Percentiles rank a stretch among this genome's conserved stretches.
Conservation (phyloP, 768 basidiomycete species). For the Termitomyces sp. region DNA sequence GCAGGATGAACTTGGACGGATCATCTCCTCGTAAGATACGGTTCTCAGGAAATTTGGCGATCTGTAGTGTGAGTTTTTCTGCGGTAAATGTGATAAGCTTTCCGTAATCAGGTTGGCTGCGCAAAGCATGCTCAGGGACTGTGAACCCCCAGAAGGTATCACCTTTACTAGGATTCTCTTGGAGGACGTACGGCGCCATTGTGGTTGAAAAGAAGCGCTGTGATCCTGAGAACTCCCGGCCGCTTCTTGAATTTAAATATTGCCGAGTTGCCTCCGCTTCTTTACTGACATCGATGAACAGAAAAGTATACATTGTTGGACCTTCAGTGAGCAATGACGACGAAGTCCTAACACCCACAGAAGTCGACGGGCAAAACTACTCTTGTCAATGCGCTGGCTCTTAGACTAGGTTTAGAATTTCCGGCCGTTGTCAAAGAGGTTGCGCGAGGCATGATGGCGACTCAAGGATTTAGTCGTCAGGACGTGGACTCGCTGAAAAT, state of each 20-base stretch:
- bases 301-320: conserved; percentile 40
- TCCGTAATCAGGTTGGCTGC: conserved; percentile 27
- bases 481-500: conserved; percentile 48
- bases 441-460: conserved; percentile 51
- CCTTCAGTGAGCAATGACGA: conserved; percentile 36
- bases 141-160: conserved; percentile 50
- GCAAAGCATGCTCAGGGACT: conserved; percentile 25
- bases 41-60: conserved; percentile 47
- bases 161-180: conserved; percentile 35
- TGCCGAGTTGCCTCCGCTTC: neutral
- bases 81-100: conserved; percentile 47
- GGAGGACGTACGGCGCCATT: conserved; percentile 34
- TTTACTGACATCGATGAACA: conserved; percentile 8
- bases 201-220: conserved; percentile 10
- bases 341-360: too few relatives aligned
- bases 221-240: conserved; percentile 10
- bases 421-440: conserved; percentile 52
- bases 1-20: conserved; percentile 46
- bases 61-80: conserved; percentile 44
- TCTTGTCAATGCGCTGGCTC: conserved; percentile 46
- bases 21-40: conserved; percentile 56
- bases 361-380: conserved; percentile 70
- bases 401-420: conserved; percentile 30
- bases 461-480: conserved; percentile 45
- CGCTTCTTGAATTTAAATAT: conserved; percentile 10